These are phyloP conservation scores for Gonapodya prolifera DNA, from an alignment of 192 early-diverging fungal species.

Conservation along the genomic window DNA sequence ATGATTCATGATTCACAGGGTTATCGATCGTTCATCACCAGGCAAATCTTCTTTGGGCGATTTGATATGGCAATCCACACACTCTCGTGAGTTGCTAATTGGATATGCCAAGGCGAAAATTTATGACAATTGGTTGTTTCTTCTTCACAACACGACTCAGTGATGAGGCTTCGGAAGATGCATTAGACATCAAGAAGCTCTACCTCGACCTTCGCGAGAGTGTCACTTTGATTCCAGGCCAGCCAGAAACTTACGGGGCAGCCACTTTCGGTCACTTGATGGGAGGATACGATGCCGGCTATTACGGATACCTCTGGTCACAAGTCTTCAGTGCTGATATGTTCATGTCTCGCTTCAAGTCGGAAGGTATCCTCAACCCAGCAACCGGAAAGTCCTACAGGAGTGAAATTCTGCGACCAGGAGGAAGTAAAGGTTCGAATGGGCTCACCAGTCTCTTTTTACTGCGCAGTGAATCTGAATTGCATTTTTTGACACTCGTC, in stretches of 20 bases:
- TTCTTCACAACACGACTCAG: too few relatives aligned
- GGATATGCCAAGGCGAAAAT: too few relatives aligned
- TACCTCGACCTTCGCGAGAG: slow-evolving; percentile 26
- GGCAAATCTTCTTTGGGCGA: slow-evolving; percentile 62
- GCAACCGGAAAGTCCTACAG: slow-evolving; percentile 59
- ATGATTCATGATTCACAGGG: too few relatives aligned
- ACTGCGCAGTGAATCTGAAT: slow-evolving; percentile 14
- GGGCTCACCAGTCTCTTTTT: neutral
- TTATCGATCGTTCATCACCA: too few relatives aligned
- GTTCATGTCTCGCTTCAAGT: slow-evolving; percentile 56
- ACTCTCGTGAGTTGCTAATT: too few relatives aligned
- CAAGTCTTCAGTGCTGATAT: slow-evolving; percentile 74
- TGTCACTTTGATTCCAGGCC: slow-evolving; percentile 11
- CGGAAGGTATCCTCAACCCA: slow-evolving; percentile 40
- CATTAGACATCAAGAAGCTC: slow-evolving; percentile 25
- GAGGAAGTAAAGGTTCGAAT: slow-evolving; percentile 39
- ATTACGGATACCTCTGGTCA: slow-evolving; percentile 70
- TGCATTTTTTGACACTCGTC: too few relatives aligned
- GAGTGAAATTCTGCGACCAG: slow-evolving; percentile 55
- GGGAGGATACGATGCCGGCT: slow-evolving; percentile 60
- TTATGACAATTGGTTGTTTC: too few relatives aligned
- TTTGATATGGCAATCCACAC: slow-evolving; percentile 69
- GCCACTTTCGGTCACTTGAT: slow-evolving; percentile 56
- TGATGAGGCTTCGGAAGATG: slow-evolving; percentile 21
- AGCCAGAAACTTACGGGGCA: slow-evolving; percentile 13